phyloP scores from a whole-genome alignment of 768 basidiomycete species.

The Boletus barrowsii region DNA sequence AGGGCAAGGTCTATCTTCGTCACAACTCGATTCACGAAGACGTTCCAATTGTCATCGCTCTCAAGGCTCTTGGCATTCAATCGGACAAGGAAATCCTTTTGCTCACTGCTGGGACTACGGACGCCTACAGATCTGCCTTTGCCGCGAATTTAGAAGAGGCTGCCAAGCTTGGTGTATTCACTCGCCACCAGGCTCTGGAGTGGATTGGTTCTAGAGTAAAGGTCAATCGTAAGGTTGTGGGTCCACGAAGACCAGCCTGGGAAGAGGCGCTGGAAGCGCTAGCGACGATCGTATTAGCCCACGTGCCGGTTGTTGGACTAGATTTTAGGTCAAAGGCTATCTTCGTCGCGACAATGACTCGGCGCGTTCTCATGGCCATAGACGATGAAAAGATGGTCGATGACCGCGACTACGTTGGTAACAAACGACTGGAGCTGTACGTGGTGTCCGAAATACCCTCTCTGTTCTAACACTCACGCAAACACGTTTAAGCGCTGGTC shows the following conservation, averaged over 20 bases:
- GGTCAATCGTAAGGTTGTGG: conserved; percentile 73
- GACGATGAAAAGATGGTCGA: conserved; percentile 96
- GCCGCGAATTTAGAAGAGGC: conserved; percentile 93
- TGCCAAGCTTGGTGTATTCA: conserved; percentile 86
- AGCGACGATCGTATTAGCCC: conserved; percentile 96
- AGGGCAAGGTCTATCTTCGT: conserved; percentile 90
- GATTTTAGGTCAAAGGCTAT: conserved; percentile 94
- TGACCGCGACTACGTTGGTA: conserved; percentile 98
- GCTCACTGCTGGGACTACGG: conserved; percentile 88
- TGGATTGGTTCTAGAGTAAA: conserved; percentile 94
- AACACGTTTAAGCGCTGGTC: conserved; percentile 75
- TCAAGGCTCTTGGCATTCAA: conserved; percentile 94
- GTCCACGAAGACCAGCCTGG: conserved; percentile 82
- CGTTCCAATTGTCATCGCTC: conserved; percentile 91
- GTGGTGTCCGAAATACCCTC: conserved; percentile 29
- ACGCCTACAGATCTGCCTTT: conserved; percentile 82
- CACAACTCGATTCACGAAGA: conserved; percentile 98
- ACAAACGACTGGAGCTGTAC: conserved; percentile 96
- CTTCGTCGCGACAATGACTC: conserved; percentile 96
- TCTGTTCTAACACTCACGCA: conserved; percentile 8
- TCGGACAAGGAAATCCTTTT: conserved; percentile 98
- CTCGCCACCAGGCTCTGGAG: conserved; percentile 89
- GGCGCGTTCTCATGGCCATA: conserved; percentile 94
- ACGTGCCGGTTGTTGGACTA: conserved; percentile 86
- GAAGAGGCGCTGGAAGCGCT: conserved; percentile 96